Evolutionary conservation across 805 yeast species (phyloP), one percentile per base, ranked within the genome.

Genomic region (Metschnikowia lachancei): DNA sequence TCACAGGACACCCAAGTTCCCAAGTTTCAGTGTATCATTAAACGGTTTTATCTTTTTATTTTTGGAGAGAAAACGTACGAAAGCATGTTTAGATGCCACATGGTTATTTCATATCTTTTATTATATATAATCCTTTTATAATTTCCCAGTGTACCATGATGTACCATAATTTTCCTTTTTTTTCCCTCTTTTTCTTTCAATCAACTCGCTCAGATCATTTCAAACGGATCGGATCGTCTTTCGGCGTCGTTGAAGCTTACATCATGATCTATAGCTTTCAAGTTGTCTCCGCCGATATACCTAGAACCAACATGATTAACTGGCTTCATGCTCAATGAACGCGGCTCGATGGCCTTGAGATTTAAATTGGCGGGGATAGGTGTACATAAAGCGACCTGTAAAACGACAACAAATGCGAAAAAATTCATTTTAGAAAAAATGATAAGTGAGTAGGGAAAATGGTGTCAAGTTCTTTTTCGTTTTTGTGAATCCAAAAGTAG

Each of bases 351-450:
- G 12, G 65, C 66, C 45, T 55, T 57, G 35, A 63, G 53, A 32
- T 55, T 48, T 13, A 54, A 35, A 47, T 65, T 57, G 18, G 69
- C 69, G 3, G 70, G 67, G 10, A 65, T 48, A 1, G 70, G 69
- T 11, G 67, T 63, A 29, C 60, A 58, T 17, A 50, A 11, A 7
- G 36, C 63, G 12, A 35, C 37, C 13, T 36, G 40, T 17, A 46
- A 35, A 36, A 46, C 26, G 19, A 39, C n/a, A 11, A 44, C 19
- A 17, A 36, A 17, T 14, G 40, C 16, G n/a, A 34, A 28, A n/a
- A 51, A n/a, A 9, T 51, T 49, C 54, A 51, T 51, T 14, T 26
- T 39, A 20, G 3, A 3, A 29, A 26, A 26, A 26, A 12, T 26
- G 28, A 26, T 26, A 8, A 26, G 6, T 26, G 28, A 26, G n/a